Percentiles rank a stretch among this genome's conserved stretches.
Evolutionary conservation across 176 grass and related monocot species (phyloP).

Genomic region (Leersia perrieri): DNA sequence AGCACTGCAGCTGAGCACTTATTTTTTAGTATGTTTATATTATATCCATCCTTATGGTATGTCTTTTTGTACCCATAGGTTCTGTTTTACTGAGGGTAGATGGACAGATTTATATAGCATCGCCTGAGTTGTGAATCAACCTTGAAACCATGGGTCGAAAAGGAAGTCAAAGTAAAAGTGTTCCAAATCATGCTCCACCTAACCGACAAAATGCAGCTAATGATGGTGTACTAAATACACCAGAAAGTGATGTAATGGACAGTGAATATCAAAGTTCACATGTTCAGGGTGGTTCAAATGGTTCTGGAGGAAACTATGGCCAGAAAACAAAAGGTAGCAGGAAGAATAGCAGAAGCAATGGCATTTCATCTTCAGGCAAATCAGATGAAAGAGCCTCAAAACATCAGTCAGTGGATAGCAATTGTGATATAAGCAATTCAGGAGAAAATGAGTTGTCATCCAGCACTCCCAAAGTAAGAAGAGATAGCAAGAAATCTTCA

Average conservation of each 20-base stretch:
- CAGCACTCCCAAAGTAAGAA: constrained; percentile 35
- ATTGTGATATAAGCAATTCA: constrained; percentile 29
- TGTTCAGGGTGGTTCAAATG: constrained; percentile 39
- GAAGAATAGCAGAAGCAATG: constrained; percentile 41
- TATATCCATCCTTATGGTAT: constrained; percentile 21
- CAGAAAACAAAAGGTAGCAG: constrained; percentile 48
- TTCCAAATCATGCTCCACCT: constrained; percentile 33
- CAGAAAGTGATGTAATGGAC: constrained; percentile 40
- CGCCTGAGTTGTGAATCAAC: constrained; percentile 15
- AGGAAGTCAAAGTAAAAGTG: constrained; percentile 82
- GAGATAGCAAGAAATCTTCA: constrained; percentile 41
- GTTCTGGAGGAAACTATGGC: constrained; percentile 32
- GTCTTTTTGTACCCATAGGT: constrained; percentile 30
- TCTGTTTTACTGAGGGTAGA: constrained; percentile 26
- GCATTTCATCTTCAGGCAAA: constrained; percentile 28
- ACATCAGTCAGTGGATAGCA: constrained; percentile 26
- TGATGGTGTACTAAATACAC: constrained; percentile 49
- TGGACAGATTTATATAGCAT: background rate
- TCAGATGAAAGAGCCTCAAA: constrained; percentile 29
- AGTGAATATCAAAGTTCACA: constrained; percentile 32
- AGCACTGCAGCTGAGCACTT: background rate
- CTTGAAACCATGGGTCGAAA: constrained; percentile 69
- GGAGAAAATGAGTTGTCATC: constrained; percentile 35
- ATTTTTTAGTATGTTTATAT: background rate
- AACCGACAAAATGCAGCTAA: constrained; percentile 50